Percentiles rank a stretch among this genome's conserved stretches.
Conservation (phyloP, 163 green algal species). For the Scenedesmus sp. region DNA sequence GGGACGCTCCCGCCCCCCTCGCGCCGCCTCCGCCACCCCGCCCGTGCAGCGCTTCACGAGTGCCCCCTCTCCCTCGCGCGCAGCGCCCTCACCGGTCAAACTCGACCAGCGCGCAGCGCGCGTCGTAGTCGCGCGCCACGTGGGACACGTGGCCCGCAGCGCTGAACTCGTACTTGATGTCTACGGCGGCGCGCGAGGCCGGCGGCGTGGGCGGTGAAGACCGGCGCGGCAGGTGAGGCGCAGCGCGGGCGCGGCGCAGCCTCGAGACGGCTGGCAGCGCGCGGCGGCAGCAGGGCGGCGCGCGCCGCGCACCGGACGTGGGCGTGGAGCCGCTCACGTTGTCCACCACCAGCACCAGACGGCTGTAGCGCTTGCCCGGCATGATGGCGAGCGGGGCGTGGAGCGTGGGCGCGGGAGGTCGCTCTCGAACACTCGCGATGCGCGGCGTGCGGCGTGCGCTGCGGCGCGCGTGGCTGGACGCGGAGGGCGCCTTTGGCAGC, state of each 20-base stretch:
- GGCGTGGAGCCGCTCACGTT: constrained; percentile 29
- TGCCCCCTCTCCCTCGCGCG: no score
- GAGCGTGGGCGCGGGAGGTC: neutral
- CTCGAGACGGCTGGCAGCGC: no score
- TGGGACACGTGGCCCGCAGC: neutral
- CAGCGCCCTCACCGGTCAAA: constrained; percentile 54
- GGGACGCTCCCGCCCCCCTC: no score
- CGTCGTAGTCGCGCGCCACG: constrained; percentile 43
- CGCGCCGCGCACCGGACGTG: constrained; percentile 23
- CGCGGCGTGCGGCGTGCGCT: neutral
- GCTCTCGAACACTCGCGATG: neutral
- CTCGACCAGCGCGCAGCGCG: constrained; percentile 51
- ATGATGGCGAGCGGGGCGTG: no score
- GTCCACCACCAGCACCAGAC: constrained; percentile 40
- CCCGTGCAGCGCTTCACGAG: no score
- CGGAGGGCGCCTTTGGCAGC: no score
- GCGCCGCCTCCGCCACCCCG: no score
- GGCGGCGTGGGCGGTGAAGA: no score
- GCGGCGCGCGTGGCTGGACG: no score
- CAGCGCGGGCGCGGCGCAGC: neutral
- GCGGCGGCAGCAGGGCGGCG: neutral
- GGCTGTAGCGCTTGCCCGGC: constrained; percentile 11
- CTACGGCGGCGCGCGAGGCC: no score
- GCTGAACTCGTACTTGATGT: constrained; percentile 31
- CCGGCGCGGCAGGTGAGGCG: neutral